Evolutionary conservation across 2,329 filamentous ascomycete genomes (phyloP), one percentile per base, ranked within the genome.

Genomic region (Sarocladium kiliense): DNA sequence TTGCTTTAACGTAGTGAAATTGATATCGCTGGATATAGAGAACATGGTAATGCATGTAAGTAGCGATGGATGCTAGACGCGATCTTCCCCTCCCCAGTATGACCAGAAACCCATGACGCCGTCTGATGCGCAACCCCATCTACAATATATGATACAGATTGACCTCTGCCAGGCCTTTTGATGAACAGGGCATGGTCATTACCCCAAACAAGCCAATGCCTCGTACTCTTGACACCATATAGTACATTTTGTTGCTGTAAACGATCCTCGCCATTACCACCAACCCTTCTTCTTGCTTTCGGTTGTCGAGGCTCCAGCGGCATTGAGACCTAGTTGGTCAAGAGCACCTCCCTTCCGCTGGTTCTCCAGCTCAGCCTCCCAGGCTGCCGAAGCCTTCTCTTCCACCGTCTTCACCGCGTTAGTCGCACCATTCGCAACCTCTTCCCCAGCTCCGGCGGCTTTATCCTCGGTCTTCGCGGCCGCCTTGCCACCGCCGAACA

Each of bases 331-430:
- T 2, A 81, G 57, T 56, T 74, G 74, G 61, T 82, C 79, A 44
- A 82, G 64, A 51, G 72, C 73, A 1, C 79, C 80, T 19, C 79
- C 79, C 12, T 60, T 67, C 57, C 70, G 70, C 70, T 82, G 78
- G 57, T 76, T 77, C 60, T 77, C 72, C 60, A 73, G 74, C 67
- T 82, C 79, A 39, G 68, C 64, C 56, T 79, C 76, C 59, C 79
- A 75, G 1, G 72, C 77, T 18, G 65, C 68, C 56, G 69, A 71
- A 32, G 74, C 74, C 65, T 75, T 74, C 32, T 71, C 65, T 60
- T 64, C 63, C 37, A 68, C 63, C 1, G 64, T 59, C 19, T 61
- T 61, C 39, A 63, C 63, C 42, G 64, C 60, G 12, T 58, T 19
- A 14, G 54, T 19, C 16, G 56, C 54, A 36, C 51, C 60, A 23